A percentile compares a stretch with the other conserved stretches of the same genome.
Evolutionary conservation across 192 early-diverging fungal genomes (phyloP).

Genomic region (Coemansia sp.): DNA sequence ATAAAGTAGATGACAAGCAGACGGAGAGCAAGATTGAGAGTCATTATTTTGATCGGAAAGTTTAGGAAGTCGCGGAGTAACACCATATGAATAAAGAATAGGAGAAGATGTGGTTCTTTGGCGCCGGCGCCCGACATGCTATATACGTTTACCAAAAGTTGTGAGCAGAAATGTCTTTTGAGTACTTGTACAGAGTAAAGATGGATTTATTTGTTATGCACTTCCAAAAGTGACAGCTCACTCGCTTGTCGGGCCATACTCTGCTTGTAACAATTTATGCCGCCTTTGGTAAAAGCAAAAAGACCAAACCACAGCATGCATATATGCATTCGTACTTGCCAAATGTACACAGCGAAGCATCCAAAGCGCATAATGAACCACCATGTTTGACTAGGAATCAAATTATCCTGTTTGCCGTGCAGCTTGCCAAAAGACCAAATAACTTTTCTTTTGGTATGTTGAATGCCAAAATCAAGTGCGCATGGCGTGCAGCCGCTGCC

Average conservation of each 20-base stretch:
- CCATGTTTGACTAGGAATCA: background rate
- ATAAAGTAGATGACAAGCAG: background rate
- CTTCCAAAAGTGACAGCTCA: background rate
- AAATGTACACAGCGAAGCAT: slow-evolving; percentile 1
- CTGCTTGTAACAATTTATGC: slow-evolving; percentile 8
- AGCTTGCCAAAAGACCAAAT: slow-evolving; percentile 1
- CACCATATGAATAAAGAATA: background rate
- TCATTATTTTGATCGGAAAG: background rate
- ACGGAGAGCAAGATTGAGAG: background rate
- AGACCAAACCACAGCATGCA: slow-evolving; percentile 10
- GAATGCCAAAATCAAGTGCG: slow-evolving; percentile 4
- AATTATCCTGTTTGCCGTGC: background rate
- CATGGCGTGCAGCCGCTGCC: background rate
- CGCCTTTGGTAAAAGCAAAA: slow-evolving; percentile 9
- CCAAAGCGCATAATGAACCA: background rate
- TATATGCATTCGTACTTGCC: slow-evolving; percentile 4
- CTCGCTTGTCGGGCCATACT: background rate
- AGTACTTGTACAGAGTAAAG: background rate
- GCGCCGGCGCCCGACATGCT: background rate
- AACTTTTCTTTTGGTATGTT: background rate
- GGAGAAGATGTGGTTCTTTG: background rate
- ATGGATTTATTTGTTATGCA: background rate
- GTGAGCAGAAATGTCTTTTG: background rate
- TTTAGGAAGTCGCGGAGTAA: background rate
- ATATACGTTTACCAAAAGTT: background rate